These are phyloP conservation scores for Gaillardinia entomophila DNA, from an alignment of 805 yeast species.

Conservation along the genomic window DNA sequence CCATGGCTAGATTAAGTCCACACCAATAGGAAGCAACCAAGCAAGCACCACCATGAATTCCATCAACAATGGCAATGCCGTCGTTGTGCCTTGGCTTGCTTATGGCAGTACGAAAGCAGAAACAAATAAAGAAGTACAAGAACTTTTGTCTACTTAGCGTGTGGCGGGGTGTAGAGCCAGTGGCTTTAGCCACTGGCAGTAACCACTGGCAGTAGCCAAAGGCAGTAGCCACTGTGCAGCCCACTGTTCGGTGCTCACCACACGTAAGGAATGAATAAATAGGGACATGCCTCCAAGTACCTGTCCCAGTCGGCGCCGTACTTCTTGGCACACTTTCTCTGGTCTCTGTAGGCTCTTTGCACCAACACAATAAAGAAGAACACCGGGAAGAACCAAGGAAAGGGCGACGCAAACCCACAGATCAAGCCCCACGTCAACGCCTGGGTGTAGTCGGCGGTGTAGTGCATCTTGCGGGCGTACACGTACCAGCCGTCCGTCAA, in stretches of 20 bases:
- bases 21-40: no score
- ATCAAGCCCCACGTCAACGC: conserved; percentile 86
- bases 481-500: conserved; percentile 93
- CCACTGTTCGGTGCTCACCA: conserved; percentile 34
- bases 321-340: conserved; percentile 74
- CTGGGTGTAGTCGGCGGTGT: conserved; percentile 91
- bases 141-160: no score
- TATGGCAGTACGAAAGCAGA: no score
- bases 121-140: no score
- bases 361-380: conserved; percentile 83
- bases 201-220: no score
- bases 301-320: conserved; percentile 93
- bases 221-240: no score
- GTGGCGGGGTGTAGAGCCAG: no score
- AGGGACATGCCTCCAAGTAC: conserved; percentile 84
- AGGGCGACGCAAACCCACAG: conserved; percentile 81
- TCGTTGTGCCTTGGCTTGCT: no score
- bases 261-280: conserved; percentile 83
- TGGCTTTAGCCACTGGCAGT: no score
- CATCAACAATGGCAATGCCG: no score
- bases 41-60: no score
- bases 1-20: no score
- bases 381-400: conserved; percentile 94
- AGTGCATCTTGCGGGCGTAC: conserved; percentile 90
- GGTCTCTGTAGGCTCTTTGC: conserved; percentile 88